A percentile compares a stretch with the other conserved stretches of the same genome.
These are phyloP conservation scores for Pezicula carpinea DNA, from an alignment of 2,329 filamentous ascomycete species.

Conservation along the genomic window DNA sequence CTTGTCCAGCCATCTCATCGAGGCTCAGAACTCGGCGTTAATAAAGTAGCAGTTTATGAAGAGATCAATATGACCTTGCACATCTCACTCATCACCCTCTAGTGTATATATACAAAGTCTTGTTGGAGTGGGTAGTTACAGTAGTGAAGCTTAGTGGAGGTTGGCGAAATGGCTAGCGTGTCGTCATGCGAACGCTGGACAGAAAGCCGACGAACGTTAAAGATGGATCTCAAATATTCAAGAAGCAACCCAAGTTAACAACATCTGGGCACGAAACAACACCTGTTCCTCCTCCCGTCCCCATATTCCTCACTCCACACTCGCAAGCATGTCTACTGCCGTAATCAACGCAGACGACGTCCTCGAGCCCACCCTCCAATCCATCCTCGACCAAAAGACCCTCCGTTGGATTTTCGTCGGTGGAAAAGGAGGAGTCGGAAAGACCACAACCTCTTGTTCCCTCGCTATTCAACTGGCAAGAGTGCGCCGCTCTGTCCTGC, in stretches of 20 bases:
- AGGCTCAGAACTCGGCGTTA: no score
- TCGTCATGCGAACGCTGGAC: neutral
- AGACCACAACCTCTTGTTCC: slow-evolving; percentile 98
- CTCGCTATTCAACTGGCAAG: slow-evolving; percentile 96
- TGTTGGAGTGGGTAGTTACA: no score
- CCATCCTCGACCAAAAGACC: slow-evolving; percentile 89
- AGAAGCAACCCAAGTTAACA: neutral
- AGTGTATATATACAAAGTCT: no score
- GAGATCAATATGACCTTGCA: no score
- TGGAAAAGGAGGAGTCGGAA: slow-evolving; percentile 96
- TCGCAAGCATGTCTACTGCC: slow-evolving; percentile 34
- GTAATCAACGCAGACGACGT: slow-evolving; percentile 60
- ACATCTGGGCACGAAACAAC: neutral
- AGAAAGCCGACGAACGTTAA: neutral
- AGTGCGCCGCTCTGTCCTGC: slow-evolving; percentile 88
- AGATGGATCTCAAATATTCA: neutral
- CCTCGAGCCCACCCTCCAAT: slow-evolving; percentile 89
- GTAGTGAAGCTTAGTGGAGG: neutral
- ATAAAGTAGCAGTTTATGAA: no score
- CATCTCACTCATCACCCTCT: no score
- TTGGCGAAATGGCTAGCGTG: neutral
- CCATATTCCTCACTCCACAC: neutral
- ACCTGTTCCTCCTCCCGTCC: neutral
- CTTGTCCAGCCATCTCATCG: no score
- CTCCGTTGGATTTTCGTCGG: slow-evolving; percentile 99